A percentile compares a stretch with the other conserved stretches of the same genome.
Evolutionary conservation across 805 yeast species (phyloP).

Genomic region (Candida stauntonica): DNA sequence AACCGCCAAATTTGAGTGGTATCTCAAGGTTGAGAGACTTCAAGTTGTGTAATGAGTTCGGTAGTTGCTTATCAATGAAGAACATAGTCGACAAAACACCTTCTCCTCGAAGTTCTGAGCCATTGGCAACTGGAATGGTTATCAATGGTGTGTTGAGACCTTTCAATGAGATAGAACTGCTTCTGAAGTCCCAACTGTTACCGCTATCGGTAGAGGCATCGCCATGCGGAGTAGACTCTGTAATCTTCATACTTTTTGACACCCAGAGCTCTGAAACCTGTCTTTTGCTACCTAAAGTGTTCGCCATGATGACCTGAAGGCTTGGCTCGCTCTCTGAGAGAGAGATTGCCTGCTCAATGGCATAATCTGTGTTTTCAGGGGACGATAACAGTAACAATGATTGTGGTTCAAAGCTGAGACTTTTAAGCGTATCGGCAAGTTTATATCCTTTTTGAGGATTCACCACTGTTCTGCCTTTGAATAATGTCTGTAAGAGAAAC

Average conservation of each 20-base stretch:
- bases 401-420: constrained; percentile 3
- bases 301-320: constrained; percentile 3
- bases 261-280: constrained; percentile 7
- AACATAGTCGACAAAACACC: constrained; percentile 7
- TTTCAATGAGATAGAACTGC: constrained; percentile 1
- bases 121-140: constrained; percentile 6
- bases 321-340: constrained; percentile 1
- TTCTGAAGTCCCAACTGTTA: constrained; percentile 2
- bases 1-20: neutral
- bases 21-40: neutral
- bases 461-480: constrained; percentile 1
- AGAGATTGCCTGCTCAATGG: constrained; percentile 1
- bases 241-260: constrained; percentile 1
- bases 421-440: neutral
- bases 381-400: constrained; percentile 6
- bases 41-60: constrained; percentile 1
- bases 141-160: neutral
- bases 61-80: neutral
- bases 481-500: too few species aligned
- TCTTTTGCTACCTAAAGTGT: neutral
- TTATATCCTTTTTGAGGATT: neutral
- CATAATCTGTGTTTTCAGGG: constrained; percentile 5
- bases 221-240: neutral
- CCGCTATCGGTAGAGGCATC: too few species aligned
- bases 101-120: constrained; percentile 5